A percentile compares a stretch with the other conserved stretches of the same genome.
These are phyloP conservation scores for Amanita polypyramis DNA, from an alignment of 768 basidiomycete species.

Conservation along the genomic window DNA sequence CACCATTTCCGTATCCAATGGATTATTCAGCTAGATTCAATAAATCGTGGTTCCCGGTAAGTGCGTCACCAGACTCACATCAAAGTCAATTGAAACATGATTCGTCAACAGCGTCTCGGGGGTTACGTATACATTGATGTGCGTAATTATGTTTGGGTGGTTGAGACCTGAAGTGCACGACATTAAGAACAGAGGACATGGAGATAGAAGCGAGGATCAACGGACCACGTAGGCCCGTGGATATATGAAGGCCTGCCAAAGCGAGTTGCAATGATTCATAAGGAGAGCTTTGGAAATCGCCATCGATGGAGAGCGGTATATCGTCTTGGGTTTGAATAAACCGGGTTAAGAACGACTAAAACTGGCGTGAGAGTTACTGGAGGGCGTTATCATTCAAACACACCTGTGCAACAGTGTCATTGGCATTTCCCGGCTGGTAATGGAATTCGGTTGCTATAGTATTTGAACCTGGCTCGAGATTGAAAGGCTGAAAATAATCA, in stretches of 20 bases:
- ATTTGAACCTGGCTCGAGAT: constrained; percentile 50
- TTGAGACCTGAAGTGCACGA: constrained; percentile 29
- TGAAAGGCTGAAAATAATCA: constrained; percentile 32
- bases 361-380: not conserved
- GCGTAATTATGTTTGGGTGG: constrained; percentile 45
- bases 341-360: constrained; percentile 41
- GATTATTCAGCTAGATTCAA: constrained; percentile 34
- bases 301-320: constrained; percentile 45
- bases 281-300: constrained; percentile 50
- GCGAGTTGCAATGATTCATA: constrained; percentile 49
- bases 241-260: constrained; percentile 40
- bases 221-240: constrained; percentile 38
- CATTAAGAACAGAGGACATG: not conserved
- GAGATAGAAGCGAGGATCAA: not conserved
- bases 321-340: constrained; percentile 44
- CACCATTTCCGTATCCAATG: constrained; percentile 44
- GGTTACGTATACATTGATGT: constrained; percentile 43
- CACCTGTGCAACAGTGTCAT: constrained; percentile 54
- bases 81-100: constrained; percentile 44
- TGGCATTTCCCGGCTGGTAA: constrained; percentile 53
- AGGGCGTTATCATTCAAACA: constrained; percentile 1
- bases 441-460: constrained; percentile 48
- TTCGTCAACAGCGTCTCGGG: constrained; percentile 38
- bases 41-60: constrained; percentile 5
- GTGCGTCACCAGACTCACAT: constrained; percentile 26